phyloP scores from a whole-genome alignment of 495 filamentous ascomycete species.

The Hyaloscypha hepaticicola region DNA sequence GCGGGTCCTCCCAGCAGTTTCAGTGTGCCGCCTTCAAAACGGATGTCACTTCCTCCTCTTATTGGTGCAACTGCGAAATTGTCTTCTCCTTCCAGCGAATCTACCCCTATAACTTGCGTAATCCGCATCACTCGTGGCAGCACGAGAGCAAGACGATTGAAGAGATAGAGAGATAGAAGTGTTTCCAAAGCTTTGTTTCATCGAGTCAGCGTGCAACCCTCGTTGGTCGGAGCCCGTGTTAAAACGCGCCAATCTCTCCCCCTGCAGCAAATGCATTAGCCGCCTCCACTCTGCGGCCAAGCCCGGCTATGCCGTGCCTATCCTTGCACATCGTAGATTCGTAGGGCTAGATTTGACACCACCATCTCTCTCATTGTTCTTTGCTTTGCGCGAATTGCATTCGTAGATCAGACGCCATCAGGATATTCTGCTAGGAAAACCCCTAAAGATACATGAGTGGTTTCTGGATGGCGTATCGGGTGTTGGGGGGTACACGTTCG shows the following conservation, averaged over 20 bases:
- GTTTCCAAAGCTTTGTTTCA: background rate
- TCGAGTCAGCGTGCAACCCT: background rate
- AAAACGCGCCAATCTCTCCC: background rate
- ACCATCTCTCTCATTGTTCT: background rate
- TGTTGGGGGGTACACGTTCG: background rate
- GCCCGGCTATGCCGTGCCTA: background rate
- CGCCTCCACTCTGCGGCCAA: background rate
- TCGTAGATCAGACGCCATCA: background rate
- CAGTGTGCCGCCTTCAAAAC: background rate
- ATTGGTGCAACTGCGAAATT: constrained; percentile 4
- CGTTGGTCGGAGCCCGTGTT: background rate
- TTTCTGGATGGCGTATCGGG: background rate
- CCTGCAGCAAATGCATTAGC: background rate
- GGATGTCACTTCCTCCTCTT: background rate
- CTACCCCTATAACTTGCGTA: constrained; percentile 12
- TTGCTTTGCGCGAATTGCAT: background rate
- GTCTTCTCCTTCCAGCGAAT: background rate
- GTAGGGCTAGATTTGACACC: background rate
- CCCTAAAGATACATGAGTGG: background rate
- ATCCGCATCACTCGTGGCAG: background rate
- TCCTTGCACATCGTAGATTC: background rate
- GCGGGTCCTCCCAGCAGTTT: background rate
- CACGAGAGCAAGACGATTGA: background rate
- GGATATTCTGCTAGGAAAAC: background rate
- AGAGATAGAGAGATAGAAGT: background rate